Evolutionary conservation across 345 rosid genomes (phyloP).

Genomic region (Brassica cretica): DNA sequence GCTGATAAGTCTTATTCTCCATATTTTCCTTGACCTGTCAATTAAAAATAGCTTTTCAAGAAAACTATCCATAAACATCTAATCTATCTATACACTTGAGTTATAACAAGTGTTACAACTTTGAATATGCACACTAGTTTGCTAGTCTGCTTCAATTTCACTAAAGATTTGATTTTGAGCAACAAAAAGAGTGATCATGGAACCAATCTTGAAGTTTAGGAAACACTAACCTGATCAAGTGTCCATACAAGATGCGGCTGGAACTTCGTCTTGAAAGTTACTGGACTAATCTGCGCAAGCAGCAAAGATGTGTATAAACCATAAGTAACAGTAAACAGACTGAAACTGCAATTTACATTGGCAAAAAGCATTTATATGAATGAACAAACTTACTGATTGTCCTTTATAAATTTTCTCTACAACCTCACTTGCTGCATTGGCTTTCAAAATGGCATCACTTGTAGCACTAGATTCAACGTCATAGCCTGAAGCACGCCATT

Average conservation of each 20-base stretch:
- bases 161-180: slow-evolving; percentile 11
- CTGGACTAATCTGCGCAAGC: slow-evolving; percentile 63
- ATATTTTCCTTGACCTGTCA: slow-evolving; percentile 60
- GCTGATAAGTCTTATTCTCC: slow-evolving; percentile 50
- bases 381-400: slow-evolving; percentile 57
- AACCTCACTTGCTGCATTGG: slow-evolving; percentile 96
- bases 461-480: slow-evolving; percentile 99
- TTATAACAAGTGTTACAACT: neutral
- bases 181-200: neutral
- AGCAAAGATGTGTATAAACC: slow-evolving; percentile 11
- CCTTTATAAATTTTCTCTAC: slow-evolving; percentile 91
- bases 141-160: neutral
- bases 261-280: slow-evolving; percentile 77
- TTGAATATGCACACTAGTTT: neutral
- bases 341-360: slow-evolving; percentile 10
- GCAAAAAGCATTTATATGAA: slow-evolving; percentile 9
- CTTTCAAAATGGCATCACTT: slow-evolving; percentile 84
- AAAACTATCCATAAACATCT: neutral
- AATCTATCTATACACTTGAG: neutral
- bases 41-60: slow-evolving; percentile 5
- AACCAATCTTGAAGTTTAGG: slow-evolving; percentile 1
- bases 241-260: slow-evolving; percentile 87
- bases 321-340: neutral
- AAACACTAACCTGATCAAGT: slow-evolving; percentile 74
- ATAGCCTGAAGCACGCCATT: slow-evolving; percentile 95